Evolutionary conservation across 2,329 filamentous ascomycete genomes (phyloP).

Genomic region (Sarocladium brachiariae): DNA sequence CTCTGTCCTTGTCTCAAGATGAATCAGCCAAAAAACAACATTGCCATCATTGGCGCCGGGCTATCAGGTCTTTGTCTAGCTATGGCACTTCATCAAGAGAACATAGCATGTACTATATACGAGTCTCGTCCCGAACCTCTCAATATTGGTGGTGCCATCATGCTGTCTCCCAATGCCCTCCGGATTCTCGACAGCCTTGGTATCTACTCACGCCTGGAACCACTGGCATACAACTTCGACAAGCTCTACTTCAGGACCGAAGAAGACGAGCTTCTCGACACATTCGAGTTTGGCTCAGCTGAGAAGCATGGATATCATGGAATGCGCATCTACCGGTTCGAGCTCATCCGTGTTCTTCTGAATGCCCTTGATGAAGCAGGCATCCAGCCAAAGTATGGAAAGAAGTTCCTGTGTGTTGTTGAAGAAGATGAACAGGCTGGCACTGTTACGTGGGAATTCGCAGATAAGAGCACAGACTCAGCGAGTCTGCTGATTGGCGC

Average conservation of each 20-base stretch:
- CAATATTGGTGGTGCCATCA: conserved; percentile 47
- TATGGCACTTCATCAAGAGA: conserved; percentile 43
- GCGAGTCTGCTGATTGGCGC: conserved; percentile 46
- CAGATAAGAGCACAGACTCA: conserved; percentile 32
- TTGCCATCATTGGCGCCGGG: conserved; percentile 29
- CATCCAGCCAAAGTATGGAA: conserved; percentile 38
- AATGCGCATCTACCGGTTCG: conserved; percentile 46
- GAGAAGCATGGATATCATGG: conserved; percentile 44
- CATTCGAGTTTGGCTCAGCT: conserved; percentile 40
- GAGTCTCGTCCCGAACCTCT: conserved; percentile 38
- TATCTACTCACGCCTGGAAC: conserved; percentile 37
- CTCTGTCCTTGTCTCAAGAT: neutral
- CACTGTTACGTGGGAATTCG: conserved; percentile 39
- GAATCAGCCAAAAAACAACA: neutral
- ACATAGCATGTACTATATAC: conserved; percentile 44
- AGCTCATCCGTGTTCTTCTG: conserved; percentile 43
- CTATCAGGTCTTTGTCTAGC: conserved; percentile 46
- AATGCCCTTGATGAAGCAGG: conserved; percentile 29
- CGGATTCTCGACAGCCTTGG: conserved; percentile 43
- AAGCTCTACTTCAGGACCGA: conserved; percentile 37
- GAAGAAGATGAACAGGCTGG: conserved; percentile 26
- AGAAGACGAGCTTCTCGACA: conserved; percentile 25
- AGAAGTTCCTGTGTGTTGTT: conserved; percentile 38
- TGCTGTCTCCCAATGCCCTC: conserved; percentile 54
- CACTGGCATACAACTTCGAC: conserved; percentile 44